Percentiles rank a stretch among this genome's conserved stretches.
phyloP scores from a whole-genome alignment of 2,329 filamentous ascomycete species.

The Beauveria varroae region DNA sequence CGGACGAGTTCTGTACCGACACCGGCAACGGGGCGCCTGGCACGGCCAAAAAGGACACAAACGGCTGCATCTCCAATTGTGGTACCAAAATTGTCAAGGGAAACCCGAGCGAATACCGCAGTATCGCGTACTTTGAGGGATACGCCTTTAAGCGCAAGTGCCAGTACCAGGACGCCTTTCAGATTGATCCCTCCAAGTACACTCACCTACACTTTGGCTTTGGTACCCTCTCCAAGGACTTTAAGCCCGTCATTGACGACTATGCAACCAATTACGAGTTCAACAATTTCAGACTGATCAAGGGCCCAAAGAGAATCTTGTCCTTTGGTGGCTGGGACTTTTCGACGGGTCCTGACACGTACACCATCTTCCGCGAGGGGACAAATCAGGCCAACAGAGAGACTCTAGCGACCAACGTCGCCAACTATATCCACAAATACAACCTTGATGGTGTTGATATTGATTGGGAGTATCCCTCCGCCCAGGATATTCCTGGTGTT shows the following conservation, averaged over 20 bases:
- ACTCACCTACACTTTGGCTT: constrained; percentile 21
- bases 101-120: not conserved
- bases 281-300: no score
- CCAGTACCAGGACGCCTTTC: constrained; percentile 18
- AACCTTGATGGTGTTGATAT: constrained; percentile 9
- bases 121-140: constrained; percentile 18
- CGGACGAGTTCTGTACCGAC: constrained; percentile 27
- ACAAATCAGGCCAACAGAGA: constrained; percentile 23
- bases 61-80: constrained; percentile 11
- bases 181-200: constrained; percentile 14
- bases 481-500: not conserved
- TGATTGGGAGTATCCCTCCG: constrained; percentile 9
- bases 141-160: constrained; percentile 14
- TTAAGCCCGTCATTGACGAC: constrained; percentile 8
- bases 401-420: constrained; percentile 22
- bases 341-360: constrained; percentile 29
- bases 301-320: no score
- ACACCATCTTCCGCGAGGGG: constrained; percentile 28
- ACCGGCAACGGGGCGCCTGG: constrained; percentile 10
- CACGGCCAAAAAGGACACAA: constrained; percentile 6
- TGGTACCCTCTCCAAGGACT: constrained; percentile 15
- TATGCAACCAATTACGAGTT: no score
- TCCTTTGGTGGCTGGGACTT: constrained; percentile 21
- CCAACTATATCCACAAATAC: constrained; percentile 9
- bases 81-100: constrained; percentile 6